Conservation (phyloP, 1,284 basidiomycete species). For the Austroboletus novae-zelandiae region DNA sequence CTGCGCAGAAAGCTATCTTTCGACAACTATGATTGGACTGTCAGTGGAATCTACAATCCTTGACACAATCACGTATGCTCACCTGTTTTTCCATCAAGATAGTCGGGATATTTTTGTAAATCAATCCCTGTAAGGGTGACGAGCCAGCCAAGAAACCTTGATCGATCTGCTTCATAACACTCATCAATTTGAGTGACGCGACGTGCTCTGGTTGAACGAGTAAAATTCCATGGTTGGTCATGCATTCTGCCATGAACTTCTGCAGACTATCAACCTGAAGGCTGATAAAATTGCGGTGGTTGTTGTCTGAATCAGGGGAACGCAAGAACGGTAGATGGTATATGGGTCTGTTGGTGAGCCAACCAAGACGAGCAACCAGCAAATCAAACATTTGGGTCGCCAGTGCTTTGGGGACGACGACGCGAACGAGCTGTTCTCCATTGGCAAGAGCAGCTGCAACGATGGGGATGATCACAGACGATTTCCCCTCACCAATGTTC, state of each 20-base stretch:
- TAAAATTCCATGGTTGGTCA: too few relatives aligned
- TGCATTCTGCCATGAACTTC: too few relatives aligned
- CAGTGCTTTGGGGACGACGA: slow-evolving; percentile 19
- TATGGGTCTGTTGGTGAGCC: slow-evolving; percentile 43
- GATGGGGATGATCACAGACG: slow-evolving; percentile 35
- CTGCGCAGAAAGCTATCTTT: not conserved
- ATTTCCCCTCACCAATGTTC: too few relatives aligned
- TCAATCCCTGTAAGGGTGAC: not conserved
- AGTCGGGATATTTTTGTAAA: not conserved
- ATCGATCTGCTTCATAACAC: too few relatives aligned
- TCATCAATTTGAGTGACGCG: too few relatives aligned
- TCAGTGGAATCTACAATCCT: not conserved
- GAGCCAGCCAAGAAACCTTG: too few relatives aligned
- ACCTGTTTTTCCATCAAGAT: not conserved
- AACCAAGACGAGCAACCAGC: slow-evolving; percentile 42
- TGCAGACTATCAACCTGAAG: too few relatives aligned
- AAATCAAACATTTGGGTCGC: slow-evolving; percentile 47
- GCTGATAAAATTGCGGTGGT: too few relatives aligned
- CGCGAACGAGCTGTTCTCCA: slow-evolving; percentile 39
- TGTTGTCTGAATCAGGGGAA: slow-evolving; percentile 13
- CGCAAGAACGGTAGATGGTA: slow-evolving; percentile 48
- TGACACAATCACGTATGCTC: not conserved
- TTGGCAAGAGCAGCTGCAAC: slow-evolving; percentile 40
- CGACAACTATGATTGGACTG: not conserved
- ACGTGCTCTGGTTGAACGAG: too few relatives aligned